phyloP scores from a whole-genome alignment of 495 filamentous ascomycete genomes.

The Aspergillus conjunctus region DNA sequence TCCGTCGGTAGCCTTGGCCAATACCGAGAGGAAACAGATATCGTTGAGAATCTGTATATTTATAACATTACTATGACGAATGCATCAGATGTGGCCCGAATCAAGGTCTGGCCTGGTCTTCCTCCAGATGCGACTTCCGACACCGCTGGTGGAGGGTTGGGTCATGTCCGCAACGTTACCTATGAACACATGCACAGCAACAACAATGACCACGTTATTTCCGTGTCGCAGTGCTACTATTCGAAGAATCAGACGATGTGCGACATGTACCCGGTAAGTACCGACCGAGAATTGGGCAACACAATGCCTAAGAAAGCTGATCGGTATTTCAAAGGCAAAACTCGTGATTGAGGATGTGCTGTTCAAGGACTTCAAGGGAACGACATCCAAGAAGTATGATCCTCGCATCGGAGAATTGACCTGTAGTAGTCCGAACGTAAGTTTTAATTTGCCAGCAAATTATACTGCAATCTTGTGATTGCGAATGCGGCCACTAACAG shows the following conservation, averaged over 20 bases:
- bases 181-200: constrained; percentile 15
- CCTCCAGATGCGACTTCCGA: neutral
- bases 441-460: neutral
- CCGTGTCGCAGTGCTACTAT: constrained; percentile 11
- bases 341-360: constrained; percentile 13
- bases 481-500: too few species aligned
- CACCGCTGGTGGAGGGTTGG: constrained; percentile 6
- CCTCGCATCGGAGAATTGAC: constrained; percentile 12
- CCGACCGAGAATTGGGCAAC: neutral
- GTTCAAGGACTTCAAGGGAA: constrained; percentile 17
- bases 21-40: constrained; percentile 10
- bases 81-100: constrained; percentile 7
- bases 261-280: constrained; percentile 11
- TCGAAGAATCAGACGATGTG: constrained; percentile 17
- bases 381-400: constrained; percentile 11
- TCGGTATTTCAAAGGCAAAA: neutral
- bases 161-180: constrained; percentile 17
- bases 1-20: constrained; percentile 18
- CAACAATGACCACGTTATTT: constrained; percentile 13
- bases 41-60: constrained; percentile 15
- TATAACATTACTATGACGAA: constrained; percentile 20
- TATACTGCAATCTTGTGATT: too few species aligned
- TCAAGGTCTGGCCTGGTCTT: constrained; percentile 19
- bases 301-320: too few species aligned
- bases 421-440: constrained; percentile 15